Conservation (phyloP, 768 basidiomycete species). For the Mycena olivaceomarginata region DNA sequence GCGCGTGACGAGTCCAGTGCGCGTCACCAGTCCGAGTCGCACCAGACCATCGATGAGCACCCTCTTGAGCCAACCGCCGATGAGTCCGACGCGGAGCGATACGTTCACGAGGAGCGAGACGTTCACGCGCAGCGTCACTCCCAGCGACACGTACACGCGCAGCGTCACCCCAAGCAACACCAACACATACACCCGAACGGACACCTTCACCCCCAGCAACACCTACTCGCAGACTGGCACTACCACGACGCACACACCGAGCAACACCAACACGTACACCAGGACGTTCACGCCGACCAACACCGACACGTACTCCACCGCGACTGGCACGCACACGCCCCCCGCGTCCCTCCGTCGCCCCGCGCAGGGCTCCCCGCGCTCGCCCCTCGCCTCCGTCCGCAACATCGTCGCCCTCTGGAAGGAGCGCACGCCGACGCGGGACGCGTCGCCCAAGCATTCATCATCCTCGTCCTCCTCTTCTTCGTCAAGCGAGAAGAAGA, state of each 20-base stretch:
- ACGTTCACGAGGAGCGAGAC: slow-evolving; percentile 4
- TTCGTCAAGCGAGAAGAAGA: slow-evolving; percentile 11
- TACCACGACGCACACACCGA: slow-evolving; percentile 45
- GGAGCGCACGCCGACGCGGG: slow-evolving; percentile 75
- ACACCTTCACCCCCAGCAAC: slow-evolving; percentile 51
- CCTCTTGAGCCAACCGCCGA: slow-evolving; percentile 36
- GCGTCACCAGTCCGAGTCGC: slow-evolving; percentile 36
- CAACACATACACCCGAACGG: slow-evolving; percentile 24
- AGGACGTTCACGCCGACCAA: slow-evolving; percentile 20
- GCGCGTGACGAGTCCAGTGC: slow-evolving; percentile 44
- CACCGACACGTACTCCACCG: slow-evolving; percentile 54
- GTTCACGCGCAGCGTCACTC: slow-evolving; percentile 49
- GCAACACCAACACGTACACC: slow-evolving; percentile 38
- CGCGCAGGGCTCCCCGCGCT: slow-evolving; percentile 77
- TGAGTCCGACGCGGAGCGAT: slow-evolving; percentile 37
- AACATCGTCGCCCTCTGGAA: slow-evolving; percentile 91
- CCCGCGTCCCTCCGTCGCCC: slow-evolving; percentile 77
- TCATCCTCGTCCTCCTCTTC: slow-evolving; percentile 54
- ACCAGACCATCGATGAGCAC: slow-evolving; percentile 44
- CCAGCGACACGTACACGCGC: slow-evolving; percentile 57
- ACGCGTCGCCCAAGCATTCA: slow-evolving; percentile 51
- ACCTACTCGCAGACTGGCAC: slow-evolving; percentile 38
- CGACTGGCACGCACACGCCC: slow-evolving; percentile 68
- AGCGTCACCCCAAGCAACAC: slow-evolving; percentile 45
- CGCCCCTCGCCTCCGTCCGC: slow-evolving; percentile 83